A percentile compares a stretch with the other conserved stretches of the same genome.
Evolutionary conservation across 257 asterid genomes (phyloP).

Genomic region (Solanum sitiens): DNA sequence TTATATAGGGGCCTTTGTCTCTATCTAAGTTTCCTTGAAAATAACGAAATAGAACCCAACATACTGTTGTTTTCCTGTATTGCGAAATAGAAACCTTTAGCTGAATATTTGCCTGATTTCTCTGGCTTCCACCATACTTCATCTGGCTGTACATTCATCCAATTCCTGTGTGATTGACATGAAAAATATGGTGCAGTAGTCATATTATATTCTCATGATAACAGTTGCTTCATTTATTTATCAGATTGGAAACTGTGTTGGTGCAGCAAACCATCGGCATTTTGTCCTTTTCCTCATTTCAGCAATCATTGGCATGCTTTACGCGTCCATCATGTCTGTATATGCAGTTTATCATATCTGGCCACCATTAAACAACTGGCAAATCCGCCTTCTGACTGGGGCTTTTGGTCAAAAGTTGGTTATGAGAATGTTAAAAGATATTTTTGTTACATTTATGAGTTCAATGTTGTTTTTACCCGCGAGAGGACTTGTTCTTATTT

Average conservation of each 20-base stretch:
- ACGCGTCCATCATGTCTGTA: conserved; percentile 41
- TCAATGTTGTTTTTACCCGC: conserved; percentile 51
- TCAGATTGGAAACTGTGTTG: conserved; percentile 97
- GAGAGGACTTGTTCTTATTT: conserved; percentile 68
- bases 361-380: conserved; percentile 33
- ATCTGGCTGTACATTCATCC: background rate
- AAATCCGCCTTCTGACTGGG: conserved; percentile 10
- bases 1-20: background rate
- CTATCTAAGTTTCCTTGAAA: background rate
- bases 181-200: background rate
- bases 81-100: background rate
- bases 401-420: conserved; percentile 11
- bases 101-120: background rate
- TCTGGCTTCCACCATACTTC: background rate
- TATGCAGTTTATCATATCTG: conserved; percentile 41
- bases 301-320: conserved; percentile 49
- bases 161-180: background rate
- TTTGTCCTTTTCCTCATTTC: conserved; percentile 77
- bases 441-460: conserved; percentile 37
- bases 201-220: background rate
- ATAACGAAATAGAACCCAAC: background rate
- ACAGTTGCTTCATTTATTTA: background rate
- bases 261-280: conserved; percentile 67
- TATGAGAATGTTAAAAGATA: conserved; percentile 32
- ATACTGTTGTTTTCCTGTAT: background rate